phyloP scores from a whole-genome alignment of 2,329 filamentous ascomycete species.

The Purpureocillium takamizusanense region DNA sequence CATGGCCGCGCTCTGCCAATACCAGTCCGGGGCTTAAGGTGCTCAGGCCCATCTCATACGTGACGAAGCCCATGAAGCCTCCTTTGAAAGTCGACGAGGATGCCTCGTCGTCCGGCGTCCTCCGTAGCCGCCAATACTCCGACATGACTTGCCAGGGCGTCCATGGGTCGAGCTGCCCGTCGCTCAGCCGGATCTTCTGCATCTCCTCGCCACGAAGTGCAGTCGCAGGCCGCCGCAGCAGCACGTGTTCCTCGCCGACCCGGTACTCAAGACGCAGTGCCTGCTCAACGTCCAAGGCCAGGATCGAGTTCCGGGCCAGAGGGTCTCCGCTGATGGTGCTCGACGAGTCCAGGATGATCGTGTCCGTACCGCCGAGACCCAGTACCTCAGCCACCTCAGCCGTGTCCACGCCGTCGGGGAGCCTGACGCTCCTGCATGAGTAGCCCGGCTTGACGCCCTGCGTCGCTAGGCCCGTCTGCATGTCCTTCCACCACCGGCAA shows the following conservation, averaged over 20 bases:
- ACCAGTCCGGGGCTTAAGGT: slow-evolving; percentile 20
- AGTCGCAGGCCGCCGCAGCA: slow-evolving; percentile 15
- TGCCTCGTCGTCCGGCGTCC: slow-evolving; percentile 7
- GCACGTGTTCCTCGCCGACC: slow-evolving; percentile 33
- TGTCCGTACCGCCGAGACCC: slow-evolving; percentile 28
- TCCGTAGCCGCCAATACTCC: slow-evolving; percentile 28
- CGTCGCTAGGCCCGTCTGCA: slow-evolving; percentile 17
- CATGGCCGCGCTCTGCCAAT: slow-evolving; percentile 19
- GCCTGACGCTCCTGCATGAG: slow-evolving; percentile 28
- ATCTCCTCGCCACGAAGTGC: slow-evolving; percentile 12
- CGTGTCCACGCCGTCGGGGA: slow-evolving; percentile 37
- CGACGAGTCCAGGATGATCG: slow-evolving; percentile 51
- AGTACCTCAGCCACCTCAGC: slow-evolving; percentile 47
- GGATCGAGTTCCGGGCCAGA: slow-evolving; percentile 57
- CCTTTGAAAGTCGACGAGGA: slow-evolving; percentile 57
- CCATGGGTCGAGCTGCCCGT: slow-evolving; percentile 16
- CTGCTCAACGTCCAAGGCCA: slow-evolving; percentile 54
- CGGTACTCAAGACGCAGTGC: slow-evolving; percentile 50
- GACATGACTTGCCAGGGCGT: slow-evolving; percentile 43
- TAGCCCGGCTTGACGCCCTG: slow-evolving; percentile 23
- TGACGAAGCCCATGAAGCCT: slow-evolving; percentile 76
- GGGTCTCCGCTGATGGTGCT: slow-evolving; percentile 37
- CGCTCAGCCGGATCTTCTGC: slow-evolving; percentile 15
- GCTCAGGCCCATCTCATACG: slow-evolving; percentile 70
- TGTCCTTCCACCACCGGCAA: slow-evolving; percentile 13